Evolutionary conservation across 2,329 filamentous ascomycete species (phyloP).

Genomic region (Penicillium sp.): DNA sequence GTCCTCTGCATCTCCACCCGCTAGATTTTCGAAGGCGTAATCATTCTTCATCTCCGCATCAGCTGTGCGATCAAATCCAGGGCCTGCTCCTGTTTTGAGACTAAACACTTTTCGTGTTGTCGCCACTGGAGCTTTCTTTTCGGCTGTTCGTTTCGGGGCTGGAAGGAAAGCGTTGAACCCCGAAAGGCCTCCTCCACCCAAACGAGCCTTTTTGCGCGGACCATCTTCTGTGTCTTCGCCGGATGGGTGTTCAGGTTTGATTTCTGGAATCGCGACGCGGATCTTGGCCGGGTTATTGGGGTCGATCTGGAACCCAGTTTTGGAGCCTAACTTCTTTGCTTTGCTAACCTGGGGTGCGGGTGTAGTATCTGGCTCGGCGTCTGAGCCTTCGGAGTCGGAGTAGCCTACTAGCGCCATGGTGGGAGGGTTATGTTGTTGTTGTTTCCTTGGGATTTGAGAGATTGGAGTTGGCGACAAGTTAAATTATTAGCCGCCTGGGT

Average conservation of each 20-base stretch:
- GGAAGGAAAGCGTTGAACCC: conserved; percentile 82
- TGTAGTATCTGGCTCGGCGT: conserved; percentile 45
- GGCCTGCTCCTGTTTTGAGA: conserved; percentile 72
- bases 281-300: conserved; percentile 75
- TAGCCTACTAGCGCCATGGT: conserved; percentile 75
- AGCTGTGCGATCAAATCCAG: conserved; percentile 64
- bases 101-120: conserved; percentile 53
- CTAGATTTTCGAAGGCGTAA: conserved; percentile 22
- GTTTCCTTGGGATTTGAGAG: neutral
- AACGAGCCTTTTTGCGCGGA: conserved; percentile 62
- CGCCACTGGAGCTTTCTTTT: conserved; percentile 27
- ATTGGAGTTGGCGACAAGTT: neutral
- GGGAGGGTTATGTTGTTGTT: neutral
- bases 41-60: conserved; percentile 33
- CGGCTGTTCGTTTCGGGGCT: conserved; percentile 57
- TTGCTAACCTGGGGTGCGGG: conserved; percentile 9
- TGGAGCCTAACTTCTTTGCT: conserved; percentile 20
- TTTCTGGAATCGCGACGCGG: conserved; percentile 63
- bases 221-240: conserved; percentile 38
- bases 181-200: conserved; percentile 59
- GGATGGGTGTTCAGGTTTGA: conserved; percentile 32
- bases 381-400: conserved; percentile 66
- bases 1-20: conserved; percentile 29
- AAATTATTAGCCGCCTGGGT: neutral
- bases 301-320: conserved; percentile 66